Conservation (phyloP, 164 flowering plant species). For the Chimonanthus praecox region DNA sequence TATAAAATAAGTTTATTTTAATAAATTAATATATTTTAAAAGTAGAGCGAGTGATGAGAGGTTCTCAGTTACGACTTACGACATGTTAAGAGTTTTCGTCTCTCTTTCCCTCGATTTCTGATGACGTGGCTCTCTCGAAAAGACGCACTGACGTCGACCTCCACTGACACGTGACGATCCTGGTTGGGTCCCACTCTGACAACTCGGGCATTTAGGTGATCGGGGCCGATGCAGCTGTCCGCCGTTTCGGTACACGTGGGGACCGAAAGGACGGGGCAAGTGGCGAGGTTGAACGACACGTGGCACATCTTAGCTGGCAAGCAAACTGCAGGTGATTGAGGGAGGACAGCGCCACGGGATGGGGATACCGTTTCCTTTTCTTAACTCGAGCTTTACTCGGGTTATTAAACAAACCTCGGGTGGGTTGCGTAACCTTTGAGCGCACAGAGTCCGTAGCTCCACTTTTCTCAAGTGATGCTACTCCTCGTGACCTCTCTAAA, state of each 20-base stretch:
- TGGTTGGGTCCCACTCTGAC: background rate
- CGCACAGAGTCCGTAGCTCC: background rate
- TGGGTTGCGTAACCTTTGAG: background rate
- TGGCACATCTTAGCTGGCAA: slow-evolving; percentile 2
- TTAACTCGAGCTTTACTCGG: background rate
- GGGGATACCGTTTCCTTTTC: background rate
- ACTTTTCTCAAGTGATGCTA: no score
- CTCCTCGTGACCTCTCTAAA: no score
- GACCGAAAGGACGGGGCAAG: background rate
- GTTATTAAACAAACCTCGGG: background rate
- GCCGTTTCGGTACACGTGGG: background rate
- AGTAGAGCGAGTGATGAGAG: background rate
- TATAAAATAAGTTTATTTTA: no score
- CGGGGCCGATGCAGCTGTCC: background rate
- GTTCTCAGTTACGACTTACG: no score
- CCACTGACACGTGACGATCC: background rate
- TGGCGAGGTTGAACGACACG: background rate
- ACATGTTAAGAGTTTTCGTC: background rate
- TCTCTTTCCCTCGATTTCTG: background rate
- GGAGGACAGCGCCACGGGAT: background rate
- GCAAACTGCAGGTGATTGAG: background rate
- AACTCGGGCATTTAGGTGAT: background rate
- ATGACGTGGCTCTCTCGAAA: background rate
- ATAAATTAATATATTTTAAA: no score
- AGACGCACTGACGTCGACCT: background rate